Base-by-base conservation (phyloP, 306 rosid species). In the Vigna hirtella region DNA sequence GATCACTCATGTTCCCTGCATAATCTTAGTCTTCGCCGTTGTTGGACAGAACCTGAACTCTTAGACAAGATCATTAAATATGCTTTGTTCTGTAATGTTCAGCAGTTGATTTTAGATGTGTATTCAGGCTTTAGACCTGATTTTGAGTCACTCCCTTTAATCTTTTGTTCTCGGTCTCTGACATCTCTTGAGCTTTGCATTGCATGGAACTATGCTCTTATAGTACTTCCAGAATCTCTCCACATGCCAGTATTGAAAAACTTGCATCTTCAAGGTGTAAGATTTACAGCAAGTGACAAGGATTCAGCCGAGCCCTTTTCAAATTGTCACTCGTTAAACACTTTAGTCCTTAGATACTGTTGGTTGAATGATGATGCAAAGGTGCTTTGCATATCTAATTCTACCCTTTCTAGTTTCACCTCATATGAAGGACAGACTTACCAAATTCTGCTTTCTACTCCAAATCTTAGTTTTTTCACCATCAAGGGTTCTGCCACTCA, bases 381-480 rank as follows among this genome's bases (percentile, higher is more conserved):
- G 2, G 42, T 28, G 2, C 42, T 59, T 17, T 26, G 18, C 66
- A 28, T 59, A 59, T 28, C 42, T 28, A 59, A 59, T 59, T 14
- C 66, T 28, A 59, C 42, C 17, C 66, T 59, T 28, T 26, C 66
- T 17, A 59, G 2, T 26, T 59, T 28, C 18, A 59, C 2, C 2
- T 28, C 28, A 28, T 14, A 0, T 13, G 42, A 28, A 6, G 64
- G 40, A 59, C 18, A 14, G 5, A 6, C 11, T 58, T 2, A 28
- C 42, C 40, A 59, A 59, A 59, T 28, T 28, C 11, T 28, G 66
- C 66, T 59, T 26, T 59, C 66, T 28, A 59, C 66, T 59, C 66
- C 66, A 59, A 59, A 28, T 59, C 66, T 58, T 10, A 22, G n/a
- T 57, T 58, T 9, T 11, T 58, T 58, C 26, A 24, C 65, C 15